Base-by-base conservation (phyloP, 192 early-diverging fungal genomes). In the Mortierella hygrophila region DNA sequence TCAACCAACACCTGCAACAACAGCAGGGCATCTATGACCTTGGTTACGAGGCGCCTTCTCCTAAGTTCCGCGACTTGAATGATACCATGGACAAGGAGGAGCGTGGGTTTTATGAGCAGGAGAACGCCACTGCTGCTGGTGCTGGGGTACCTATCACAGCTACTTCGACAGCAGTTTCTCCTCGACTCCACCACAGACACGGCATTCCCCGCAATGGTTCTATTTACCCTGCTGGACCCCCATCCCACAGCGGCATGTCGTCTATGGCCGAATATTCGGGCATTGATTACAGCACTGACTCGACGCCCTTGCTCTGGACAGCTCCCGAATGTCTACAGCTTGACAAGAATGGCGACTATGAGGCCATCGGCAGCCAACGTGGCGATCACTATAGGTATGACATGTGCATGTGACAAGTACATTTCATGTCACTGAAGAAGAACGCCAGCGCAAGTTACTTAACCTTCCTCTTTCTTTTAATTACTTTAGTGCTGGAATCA, bases 351-450 rank as follows among this genome's bases (percentile, higher is more conserved):
- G 81, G 79, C 15, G 74, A 78, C 6, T 88, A 83, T 57, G 55
- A 87, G 52, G 76, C 82, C 1, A 20, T 57, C 10, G 83, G 88
- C 32, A 88, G 55, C 68, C 88, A 83, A 41, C 52, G 75, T 26
- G 87, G 83, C 23, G 89, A 90, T 65, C 47, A 81, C 0, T 90
- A 84, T 68, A 89, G 88, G 88, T 82, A 83, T 52, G 2, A 46
- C 11, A 23, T 29, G n/a, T 35, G 44, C 35, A 44, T 49, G 6
- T 42, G 21, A 47, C 20, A 8, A 26, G 46, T 3, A 18, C 46
- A 6, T 40, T 40, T 0, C 38, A 40, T 40, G 3, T 40, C 38
- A 40, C 4, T 40, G 1, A 6, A 40, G 38, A 40, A 40, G 38
- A 40, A 40, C 6, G 38, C 38, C 38, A 40, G 3, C 38, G 38